Evolutionary conservation across 805 yeast species (phyloP), one percentile per base, ranked within the genome.

Genomic region (Cyberlindnera xishuangbannaensis): DNA sequence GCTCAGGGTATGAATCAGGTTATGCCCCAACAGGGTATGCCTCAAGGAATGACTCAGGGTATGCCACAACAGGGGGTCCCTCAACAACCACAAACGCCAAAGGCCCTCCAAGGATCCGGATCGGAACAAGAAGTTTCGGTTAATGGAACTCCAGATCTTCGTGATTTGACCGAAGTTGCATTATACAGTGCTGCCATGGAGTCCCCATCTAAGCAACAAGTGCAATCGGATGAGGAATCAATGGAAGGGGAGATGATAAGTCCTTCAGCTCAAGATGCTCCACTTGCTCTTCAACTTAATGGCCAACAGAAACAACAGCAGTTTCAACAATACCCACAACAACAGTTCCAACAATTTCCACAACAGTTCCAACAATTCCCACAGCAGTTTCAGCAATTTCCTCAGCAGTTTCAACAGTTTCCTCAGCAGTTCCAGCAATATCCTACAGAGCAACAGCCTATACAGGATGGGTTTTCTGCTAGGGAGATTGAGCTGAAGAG

Each of bases 91-190:
- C n/a, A n/a, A n/a, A n/a, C n/a, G n/a, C n/a, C n/a, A n/a, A n/a
- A n/a, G n/a, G n/a, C n/a, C n/a, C n/a, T n/a, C n/a, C n/a, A n/a
- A n/a, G n/a, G n/a, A n/a, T n/a, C n/a, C n/a, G n/a, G n/a, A n/a
- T n/a, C n/a, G n/a, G n/a, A n/a, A n/a, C n/a, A n/a, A n/a, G n/a
- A 24, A 12, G 22, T 39, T 11, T 38, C 48, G 9, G 30, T 20
- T 8, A 37, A 32, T 34, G 57, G 55, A n/a, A 52, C 57, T 1
- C 56, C 57, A 15, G 57, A 51, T 40, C 34, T 52, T 14, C 44
- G 51, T 30, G 56, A 52, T 34, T 35, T 52, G 27, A 36, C 51
- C 4, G 51, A 45, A 23, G 43, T 40, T 30, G 53, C 58, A 12
- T 5, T 48, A 11, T 41, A 37, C 18, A 27, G 41, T 27, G 37